Evolutionary conservation across 139 green algal genomes (phyloP).

Genomic region (Pseudopediastrum boryanum): DNA sequence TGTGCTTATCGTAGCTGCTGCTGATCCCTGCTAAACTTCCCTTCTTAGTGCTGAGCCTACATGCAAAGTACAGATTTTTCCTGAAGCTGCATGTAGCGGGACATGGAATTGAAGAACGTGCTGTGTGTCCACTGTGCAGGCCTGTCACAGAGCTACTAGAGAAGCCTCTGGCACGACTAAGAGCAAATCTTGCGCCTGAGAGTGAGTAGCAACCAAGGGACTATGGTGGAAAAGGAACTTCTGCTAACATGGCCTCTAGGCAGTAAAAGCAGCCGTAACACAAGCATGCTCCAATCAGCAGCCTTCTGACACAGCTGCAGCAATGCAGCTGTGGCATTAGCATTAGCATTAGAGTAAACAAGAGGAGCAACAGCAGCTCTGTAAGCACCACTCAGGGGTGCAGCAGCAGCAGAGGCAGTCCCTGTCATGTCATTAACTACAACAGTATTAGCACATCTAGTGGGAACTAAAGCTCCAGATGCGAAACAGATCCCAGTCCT

Average conservation of each 20-base stretch:
- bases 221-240: background rate
- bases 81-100: background rate
- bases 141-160: conserved; percentile 69
- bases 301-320: no score
- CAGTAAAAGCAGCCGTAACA: conserved; percentile 34
- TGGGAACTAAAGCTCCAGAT: background rate
- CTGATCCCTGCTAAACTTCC: background rate
- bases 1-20: background rate
- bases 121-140: conserved; percentile 38
- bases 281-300: no score
- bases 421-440: background rate
- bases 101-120: no score
- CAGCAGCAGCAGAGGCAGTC: background rate
- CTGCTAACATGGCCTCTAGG: background rate
- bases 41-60: background rate
- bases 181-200: conserved; percentile 49
- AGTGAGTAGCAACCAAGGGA: conserved; percentile 37
- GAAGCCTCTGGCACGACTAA: conserved; percentile 67
- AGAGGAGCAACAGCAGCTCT: no score
- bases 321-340: no score
- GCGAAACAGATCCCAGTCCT: no score
- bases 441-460: background rate
- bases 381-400: no score
- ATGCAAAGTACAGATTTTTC: background rate
- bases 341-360: no score